Evolutionary conservation across 257 asterid species (phyloP), one percentile per base, ranked within the genome.

Genomic region (Cinchona pubescens): DNA sequence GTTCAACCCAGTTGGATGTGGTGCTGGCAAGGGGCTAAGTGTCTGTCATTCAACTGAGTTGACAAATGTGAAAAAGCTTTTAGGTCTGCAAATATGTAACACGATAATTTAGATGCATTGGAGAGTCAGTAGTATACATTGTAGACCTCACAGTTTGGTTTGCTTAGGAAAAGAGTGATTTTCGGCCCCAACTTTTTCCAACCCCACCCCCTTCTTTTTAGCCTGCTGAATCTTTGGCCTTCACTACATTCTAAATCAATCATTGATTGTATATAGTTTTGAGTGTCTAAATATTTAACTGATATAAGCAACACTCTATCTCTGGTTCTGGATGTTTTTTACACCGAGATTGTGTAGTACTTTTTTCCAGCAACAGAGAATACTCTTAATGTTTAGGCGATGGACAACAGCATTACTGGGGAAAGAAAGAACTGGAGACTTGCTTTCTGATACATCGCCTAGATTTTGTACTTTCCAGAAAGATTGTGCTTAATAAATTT

Each of bases 11-110:
- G 62, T 79, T 95, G 88, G 97, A 90, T 72, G 99, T 95, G 68
- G 83, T 78, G 82, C 81, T 85, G 72, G 97, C 97, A 5, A 85
- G 97, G 86, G 99, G 99, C 76, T 95, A 68, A 72, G 67, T n/a
- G 3, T 34, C 32, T 29, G 23, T 43, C 25, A 10, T 30, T 32
- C 75, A 32, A 40, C 9, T 29, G 56, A 55, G 11, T 11, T 19
- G 37, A 61, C 65, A 38, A 58, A 13, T 53, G 77, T 51, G 69
- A 71, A 75, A 38, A 76, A 76, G 60, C 15, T 51, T 46, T 40
- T 53, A 63, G 73, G 60, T 2, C 30, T 53, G 67, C 60, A 19
- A 27, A 25, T 77, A 15, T 49, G 72, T 63, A 61, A 78, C 77
- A 64, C 74, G 77, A 25, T 25, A 64, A 19, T 72, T 53, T 53